phyloP scores from a whole-genome alignment of 352 stramenopile species.

The Globisporangium perplexum region DNA sequence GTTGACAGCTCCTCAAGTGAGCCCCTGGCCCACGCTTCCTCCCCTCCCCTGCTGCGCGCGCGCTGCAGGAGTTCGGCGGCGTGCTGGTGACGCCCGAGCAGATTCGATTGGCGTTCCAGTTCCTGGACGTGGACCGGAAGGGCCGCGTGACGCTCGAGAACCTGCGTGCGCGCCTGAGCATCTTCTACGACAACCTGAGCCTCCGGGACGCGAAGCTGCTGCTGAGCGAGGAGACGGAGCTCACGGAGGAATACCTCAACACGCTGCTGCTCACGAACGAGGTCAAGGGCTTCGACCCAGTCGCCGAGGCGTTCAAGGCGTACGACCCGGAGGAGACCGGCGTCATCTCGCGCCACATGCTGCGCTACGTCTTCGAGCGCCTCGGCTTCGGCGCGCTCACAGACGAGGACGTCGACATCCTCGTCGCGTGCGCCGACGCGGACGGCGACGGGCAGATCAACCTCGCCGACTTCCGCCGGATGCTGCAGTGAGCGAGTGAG shows the following conservation, averaged over 20 bases:
- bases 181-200: conserved; percentile 88
- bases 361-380: conserved; percentile 77
- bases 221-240: conserved; percentile 77
- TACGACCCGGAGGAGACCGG: conserved; percentile 88
- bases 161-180: conserved; percentile 64
- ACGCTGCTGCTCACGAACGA: conserved; percentile 85
- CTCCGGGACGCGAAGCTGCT: conserved; percentile 76
- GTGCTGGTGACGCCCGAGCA: conserved; percentile 83
- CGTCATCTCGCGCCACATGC: conserved; percentile 73
- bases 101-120: conserved; percentile 83
- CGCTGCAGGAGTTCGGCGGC: conserved; percentile 75
- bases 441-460: conserved; percentile 80
- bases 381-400: conserved; percentile 75
- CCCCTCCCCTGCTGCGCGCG: too few species aligned
- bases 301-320: conserved; percentile 85
- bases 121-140: conserved; percentile 84
- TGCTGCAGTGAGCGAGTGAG: conserved; percentile 31
- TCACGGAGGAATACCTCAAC: conserved; percentile 69
- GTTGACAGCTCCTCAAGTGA: too few species aligned
- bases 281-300: conserved; percentile 87
- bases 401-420: conserved; percentile 78
- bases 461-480: conserved; percentile 75
- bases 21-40: too few species aligned
- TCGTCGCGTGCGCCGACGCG: conserved; percentile 82
- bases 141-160: conserved; percentile 77